These are phyloP conservation scores for Sungouiozyma ichnusensis DNA, from an alignment of 805 yeast species.

Conservation along the genomic window DNA sequence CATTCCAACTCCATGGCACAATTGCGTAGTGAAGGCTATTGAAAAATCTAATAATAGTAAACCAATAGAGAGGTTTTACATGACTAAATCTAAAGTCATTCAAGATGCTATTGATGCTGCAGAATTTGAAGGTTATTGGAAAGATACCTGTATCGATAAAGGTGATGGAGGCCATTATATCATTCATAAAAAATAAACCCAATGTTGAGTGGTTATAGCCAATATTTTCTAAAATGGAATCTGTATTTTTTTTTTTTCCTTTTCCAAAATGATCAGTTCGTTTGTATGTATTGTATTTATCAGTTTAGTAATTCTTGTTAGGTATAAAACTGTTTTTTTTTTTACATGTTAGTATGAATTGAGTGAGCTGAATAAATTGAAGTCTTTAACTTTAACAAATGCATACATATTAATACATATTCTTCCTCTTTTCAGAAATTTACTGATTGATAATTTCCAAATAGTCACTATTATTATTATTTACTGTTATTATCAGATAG, in stretches of 20 bases:
- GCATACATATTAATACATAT: not conserved
- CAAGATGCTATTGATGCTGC: slow-evolving; percentile 30
- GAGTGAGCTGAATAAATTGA: not conserved
- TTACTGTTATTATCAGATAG: slow-evolving; percentile 27
- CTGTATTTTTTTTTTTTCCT: not conserved
- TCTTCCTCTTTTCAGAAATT: too few species aligned
- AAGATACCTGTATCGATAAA: slow-evolving; percentile 20
- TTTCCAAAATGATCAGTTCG: not conserved
- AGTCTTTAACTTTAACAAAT: not conserved
- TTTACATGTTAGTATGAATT: not conserved
- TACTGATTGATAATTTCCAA: too few species aligned
- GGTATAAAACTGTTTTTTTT: too few species aligned
- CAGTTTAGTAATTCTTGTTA: too few species aligned
- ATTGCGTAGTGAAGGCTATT: slow-evolving; percentile 32
- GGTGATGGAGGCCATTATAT: slow-evolving; percentile 30
- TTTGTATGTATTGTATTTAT: not conserved
- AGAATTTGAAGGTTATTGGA: slow-evolving; percentile 29
- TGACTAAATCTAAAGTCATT: slow-evolving; percentile 31
- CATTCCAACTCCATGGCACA: slow-evolving; percentile 62
- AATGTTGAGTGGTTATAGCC: too few species aligned
- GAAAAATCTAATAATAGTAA: slow-evolving; percentile 26
- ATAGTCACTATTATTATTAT: not conserved
- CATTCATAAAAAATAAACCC: slow-evolving; percentile 4
- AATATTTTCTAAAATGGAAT: not conserved
- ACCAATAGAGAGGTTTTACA: slow-evolving; percentile 15